phyloP scores from a whole-genome alignment of 441 rosid genomes.

The Populus hybrid region DNA sequence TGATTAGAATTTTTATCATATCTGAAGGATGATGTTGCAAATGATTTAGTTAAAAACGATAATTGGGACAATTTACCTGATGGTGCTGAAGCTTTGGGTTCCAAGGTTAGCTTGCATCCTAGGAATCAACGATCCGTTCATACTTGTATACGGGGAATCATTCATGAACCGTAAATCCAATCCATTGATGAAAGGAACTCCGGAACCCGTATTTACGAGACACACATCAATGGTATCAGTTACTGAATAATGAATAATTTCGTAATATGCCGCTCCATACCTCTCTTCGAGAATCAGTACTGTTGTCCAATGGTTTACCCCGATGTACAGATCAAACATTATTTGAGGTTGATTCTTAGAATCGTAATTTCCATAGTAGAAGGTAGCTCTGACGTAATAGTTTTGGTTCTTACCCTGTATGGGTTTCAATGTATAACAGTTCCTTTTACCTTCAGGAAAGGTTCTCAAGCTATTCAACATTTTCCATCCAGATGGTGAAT shows the following conservation, averaged over 20 bases:
- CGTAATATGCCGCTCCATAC: too few relatives aligned
- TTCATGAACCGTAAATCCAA: constrained; percentile 21
- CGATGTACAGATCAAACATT: constrained; percentile 21
- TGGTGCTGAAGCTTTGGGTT: too few relatives aligned
- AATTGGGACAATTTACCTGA: neutral
- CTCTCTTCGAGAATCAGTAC: too few relatives aligned
- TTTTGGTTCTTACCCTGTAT: constrained; percentile 13
- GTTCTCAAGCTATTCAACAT: constrained; percentile 10
- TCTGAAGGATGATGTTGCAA: too few relatives aligned
- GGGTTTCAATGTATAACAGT: constrained; percentile 28
- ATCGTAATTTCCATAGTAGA: constrained; percentile 32
- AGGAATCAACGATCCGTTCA: neutral
- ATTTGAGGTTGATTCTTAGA: constrained; percentile 9
- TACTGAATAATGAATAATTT: neutral
- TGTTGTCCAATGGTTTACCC: constrained; percentile 25
- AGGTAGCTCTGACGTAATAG: constrained; percentile 15
- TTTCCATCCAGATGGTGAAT: too few relatives aligned
- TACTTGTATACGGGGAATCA: constrained; percentile 2
- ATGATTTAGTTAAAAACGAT: too few relatives aligned
- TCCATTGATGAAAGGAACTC: constrained; percentile 24
- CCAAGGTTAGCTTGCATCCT: neutral
- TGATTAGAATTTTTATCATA: too few relatives aligned
- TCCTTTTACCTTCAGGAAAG: constrained; percentile 29
- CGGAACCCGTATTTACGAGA: constrained; percentile 14
- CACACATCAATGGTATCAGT: neutral